Conservation (phyloP, 1,139 yeast species). For the Protomyces macrosporus region DNA sequence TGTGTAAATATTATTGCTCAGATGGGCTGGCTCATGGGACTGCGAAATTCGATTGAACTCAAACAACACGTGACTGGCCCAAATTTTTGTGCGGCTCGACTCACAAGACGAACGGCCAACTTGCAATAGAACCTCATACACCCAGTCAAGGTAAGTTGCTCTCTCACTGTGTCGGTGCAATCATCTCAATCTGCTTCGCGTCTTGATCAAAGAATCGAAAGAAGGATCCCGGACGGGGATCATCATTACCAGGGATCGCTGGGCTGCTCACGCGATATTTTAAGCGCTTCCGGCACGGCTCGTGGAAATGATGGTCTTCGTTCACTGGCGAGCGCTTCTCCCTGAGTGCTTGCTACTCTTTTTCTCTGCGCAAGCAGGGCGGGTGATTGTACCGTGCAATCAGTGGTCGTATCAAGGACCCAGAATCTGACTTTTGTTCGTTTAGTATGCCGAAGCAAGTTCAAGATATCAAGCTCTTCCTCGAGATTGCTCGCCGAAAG, state of each 20-base stretch:
- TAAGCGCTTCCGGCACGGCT: too few species aligned
- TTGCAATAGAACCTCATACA: background rate
- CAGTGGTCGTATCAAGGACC: background rate
- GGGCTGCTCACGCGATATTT: too few species aligned
- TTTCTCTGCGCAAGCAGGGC: slow-evolving; percentile 9
- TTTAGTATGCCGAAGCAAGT: slow-evolving; percentile 29
- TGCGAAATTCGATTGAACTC: background rate
- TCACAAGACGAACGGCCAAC: background rate
- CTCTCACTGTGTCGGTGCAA: background rate
- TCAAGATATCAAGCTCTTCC: slow-evolving; percentile 91
- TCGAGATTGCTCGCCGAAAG: slow-evolving; percentile 90
- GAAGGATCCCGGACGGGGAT: background rate
- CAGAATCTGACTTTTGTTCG: background rate
- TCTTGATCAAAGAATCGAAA: background rate
- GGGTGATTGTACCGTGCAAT: slow-evolving; percentile 27
- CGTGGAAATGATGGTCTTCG: too few species aligned
- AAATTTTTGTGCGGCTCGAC: background rate
- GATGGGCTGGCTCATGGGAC: background rate
- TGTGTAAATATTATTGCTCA: background rate
- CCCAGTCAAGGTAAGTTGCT: background rate
- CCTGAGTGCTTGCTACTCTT: background rate
- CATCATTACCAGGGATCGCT: too few species aligned
- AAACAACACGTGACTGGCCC: background rate
- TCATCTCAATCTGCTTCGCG: background rate
- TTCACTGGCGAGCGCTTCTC: too few species aligned